phyloP scores from a whole-genome alignment of 257 asterid species.

The Gentiana macrophylla region DNA sequence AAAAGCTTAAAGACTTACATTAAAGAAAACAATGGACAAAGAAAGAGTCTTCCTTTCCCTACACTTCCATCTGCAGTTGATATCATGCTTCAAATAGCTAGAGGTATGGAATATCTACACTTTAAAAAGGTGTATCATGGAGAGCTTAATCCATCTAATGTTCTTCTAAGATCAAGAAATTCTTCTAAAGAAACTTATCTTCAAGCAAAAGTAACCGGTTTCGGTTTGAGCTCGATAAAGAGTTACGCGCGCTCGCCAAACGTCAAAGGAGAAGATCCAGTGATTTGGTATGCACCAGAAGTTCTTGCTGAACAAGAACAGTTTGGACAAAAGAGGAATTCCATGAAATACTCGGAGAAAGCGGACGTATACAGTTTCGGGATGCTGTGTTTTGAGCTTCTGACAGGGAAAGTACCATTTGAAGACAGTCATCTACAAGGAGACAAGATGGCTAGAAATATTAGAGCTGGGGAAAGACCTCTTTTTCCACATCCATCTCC shows the following conservation, averaged over 20 bases:
- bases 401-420: slow-evolving; percentile 73
- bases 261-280: slow-evolving; percentile 24
- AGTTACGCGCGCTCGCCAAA: slow-evolving; percentile 21
- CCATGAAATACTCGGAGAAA: slow-evolving; percentile 38
- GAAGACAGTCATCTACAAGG: slow-evolving; percentile 73
- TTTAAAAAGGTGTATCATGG: slow-evolving; percentile 60
- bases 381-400: slow-evolving; percentile 74
- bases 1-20: slow-evolving; percentile 47
- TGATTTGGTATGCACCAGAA: slow-evolving; percentile 84
- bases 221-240: slow-evolving; percentile 37
- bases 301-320: slow-evolving; percentile 55
- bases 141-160: slow-evolving; percentile 55
- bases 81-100: slow-evolving; percentile 74
- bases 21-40: slow-evolving; percentile 50
- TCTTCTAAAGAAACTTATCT: slow-evolving; percentile 41
- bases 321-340: slow-evolving; percentile 15
- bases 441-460: slow-evolving; percentile 56
- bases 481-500: slow-evolving; percentile 74
- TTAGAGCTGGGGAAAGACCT: slow-evolving; percentile 80
- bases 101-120: slow-evolving; percentile 90
- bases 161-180: slow-evolving; percentile 50
- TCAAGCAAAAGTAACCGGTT: slow-evolving; percentile 54
- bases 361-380: slow-evolving; percentile 86
- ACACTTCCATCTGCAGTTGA: slow-evolving; percentile 53
- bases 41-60: slow-evolving; percentile 46